These are phyloP conservation scores for Metschnikowia lunata DNA, from an alignment of 805 yeast species.

Conservation along the genomic window DNA sequence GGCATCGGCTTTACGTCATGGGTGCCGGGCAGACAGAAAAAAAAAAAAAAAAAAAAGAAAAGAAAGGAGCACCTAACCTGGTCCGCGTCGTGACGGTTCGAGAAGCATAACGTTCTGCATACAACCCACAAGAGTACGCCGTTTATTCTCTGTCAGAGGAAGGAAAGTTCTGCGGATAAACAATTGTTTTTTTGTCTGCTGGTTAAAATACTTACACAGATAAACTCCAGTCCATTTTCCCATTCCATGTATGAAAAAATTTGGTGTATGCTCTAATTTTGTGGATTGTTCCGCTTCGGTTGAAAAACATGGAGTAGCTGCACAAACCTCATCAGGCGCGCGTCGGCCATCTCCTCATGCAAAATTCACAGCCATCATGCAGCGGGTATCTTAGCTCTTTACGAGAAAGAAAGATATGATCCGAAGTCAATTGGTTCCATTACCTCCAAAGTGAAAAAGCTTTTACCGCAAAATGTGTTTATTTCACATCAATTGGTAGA, in stretches of 20 bases:
- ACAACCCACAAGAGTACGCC: neutral
- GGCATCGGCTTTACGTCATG: neutral
- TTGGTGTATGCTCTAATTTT: no score
- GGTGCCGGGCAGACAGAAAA: neutral
- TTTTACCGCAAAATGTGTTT: no score
- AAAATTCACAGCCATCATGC: conserved; percentile 8
- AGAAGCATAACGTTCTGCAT: conserved; percentile 7
- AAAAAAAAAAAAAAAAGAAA: neutral
- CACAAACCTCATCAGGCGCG: conserved; percentile 11
- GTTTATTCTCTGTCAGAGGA: no score
- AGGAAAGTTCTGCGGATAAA: no score
- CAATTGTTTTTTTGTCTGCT: no score
- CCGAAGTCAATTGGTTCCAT: no score
- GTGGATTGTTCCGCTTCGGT: neutral
- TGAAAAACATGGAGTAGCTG: conserved; percentile 11
- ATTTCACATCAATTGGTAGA: no score
- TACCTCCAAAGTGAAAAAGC: no score
- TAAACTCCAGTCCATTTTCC: no score
- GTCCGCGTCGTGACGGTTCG: conserved; percentile 7
- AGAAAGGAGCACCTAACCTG: conserved; percentile 1
- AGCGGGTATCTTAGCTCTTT: neutral
- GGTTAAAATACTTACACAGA: no score
- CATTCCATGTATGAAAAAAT: no score
- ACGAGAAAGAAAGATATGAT: no score
- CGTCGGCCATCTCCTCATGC: conserved; percentile 12